Base-by-base conservation (phyloP, 1,284 basidiomycete species). In the Leccinum holopus region DNA sequence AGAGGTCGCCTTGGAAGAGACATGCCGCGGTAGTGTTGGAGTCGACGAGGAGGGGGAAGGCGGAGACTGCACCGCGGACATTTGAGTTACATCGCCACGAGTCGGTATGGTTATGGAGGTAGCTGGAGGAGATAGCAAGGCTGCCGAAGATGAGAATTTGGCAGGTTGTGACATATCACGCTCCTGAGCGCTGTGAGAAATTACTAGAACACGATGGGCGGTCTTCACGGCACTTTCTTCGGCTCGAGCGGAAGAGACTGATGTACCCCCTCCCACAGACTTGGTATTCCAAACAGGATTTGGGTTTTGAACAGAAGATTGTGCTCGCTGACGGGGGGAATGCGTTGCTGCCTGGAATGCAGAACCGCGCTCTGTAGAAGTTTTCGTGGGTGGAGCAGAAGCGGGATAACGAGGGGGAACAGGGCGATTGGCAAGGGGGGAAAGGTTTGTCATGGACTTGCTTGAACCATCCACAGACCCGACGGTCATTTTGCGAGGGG, bases 391-490 rank as follows among this genome's bases (percentile, higher is more conserved):
- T 37, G 71, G 56, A 14, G 62, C 62, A 57, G 70, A 63, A 25
- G 60, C 54, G 14, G 67, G 75, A 65, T 77, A 75, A 47, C 84
- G 84, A 59, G 85, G 85, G 35, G 84, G 85, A 52, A 85, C 75
- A 10, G 85, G 85, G 39, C 78, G 76, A 67, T 85, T 86, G 8
- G 83, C 84, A 58, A 86, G 76, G 41, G 80, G 76, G 5, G 81
- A 78, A 39, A 83, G 63, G 60, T 80, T 83, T 12, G 74, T 77
- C 64, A 73, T 73, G 5, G 82, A 81, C 54, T 75, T 71, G 47
- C 68, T 72, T 39, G 73, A 65, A 63, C 64, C 55, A 66, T 66
- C 71, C 60, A 69, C 58, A 51, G 68, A 56, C 58, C 65, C 63
- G 63, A 69, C 61, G 54, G 74, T 68, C 72, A 60, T 57, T 52